Evolutionary conservation across 495 filamentous ascomycete species (phyloP), one percentile per base, ranked within the genome.

Genomic region (Glarea lozoyensis): DNA sequence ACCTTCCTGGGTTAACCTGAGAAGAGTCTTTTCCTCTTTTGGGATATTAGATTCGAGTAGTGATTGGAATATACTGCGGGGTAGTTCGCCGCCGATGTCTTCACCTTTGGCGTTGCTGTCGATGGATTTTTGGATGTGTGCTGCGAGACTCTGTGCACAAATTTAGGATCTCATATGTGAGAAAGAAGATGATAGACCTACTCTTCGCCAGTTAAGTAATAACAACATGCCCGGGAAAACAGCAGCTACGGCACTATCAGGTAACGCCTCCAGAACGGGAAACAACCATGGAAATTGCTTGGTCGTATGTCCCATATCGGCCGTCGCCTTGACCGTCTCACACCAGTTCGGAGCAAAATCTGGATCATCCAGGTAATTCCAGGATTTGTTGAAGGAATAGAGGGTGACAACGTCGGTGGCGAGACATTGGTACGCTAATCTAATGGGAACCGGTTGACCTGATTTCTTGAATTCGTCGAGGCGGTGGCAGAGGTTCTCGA

Each of bases 1-100:
- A 9, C 53, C 61, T 45, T 66, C 60, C 1, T 56, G 54, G 2
- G 43, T 41, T 17, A 64, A 31, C 7, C 60, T 49, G 11, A 53
- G 41, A 34, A 57, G 48, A n/a, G 38, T 43, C 39, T 55, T 59
- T 37, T 62, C 58, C 17, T 37, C 30, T 10, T 16, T 29, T n/a
- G 39, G 44, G 5, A 47, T 27, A 20, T 43, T 31, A 10, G 40
- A 43, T 12, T 42, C 37, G 2, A 42, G 35, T 18, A 48, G 29
- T 16, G 42, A 37, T 18, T 45, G 31, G 36, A 53, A 43, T 3
- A 53, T 37, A 1, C 45, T 45, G 3, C 38, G 45, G 42, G 33
- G 39, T 12, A 27, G 22, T 19, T 18, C 25, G 20, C 42, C 45
- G n/a, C 45, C 45, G 29, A 16, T 35, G 6, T 35, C 32, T 5